A percentile compares a stretch with the other conserved stretches of the same genome.
These are phyloP conservation scores for Citrus sp. DNA, from an alignment of 345 rosid genomes.

Conservation along the genomic window DNA sequence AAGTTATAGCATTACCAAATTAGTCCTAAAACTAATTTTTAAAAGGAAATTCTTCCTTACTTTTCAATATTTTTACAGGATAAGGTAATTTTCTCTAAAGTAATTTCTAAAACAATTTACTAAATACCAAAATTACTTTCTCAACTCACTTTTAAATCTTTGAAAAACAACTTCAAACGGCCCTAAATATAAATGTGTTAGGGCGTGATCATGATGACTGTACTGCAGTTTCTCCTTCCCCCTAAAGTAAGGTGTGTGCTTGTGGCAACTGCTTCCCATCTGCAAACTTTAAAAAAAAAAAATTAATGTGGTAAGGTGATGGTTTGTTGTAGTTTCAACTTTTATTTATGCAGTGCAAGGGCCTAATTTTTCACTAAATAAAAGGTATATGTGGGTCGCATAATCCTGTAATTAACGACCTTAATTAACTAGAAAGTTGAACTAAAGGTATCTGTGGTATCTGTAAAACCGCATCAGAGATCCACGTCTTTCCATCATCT, in stretches of 20 bases:
- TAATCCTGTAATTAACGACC: neutral
- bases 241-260: neutral
- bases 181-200: no score
- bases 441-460: neutral
- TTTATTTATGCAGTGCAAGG: neutral
- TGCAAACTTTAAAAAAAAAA: slow-evolving; percentile 4
- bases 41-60: rapidly evolving
- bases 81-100: no score
- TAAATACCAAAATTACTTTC: no score
- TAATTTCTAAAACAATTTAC: no score
- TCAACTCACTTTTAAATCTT: no score
- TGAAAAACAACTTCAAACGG: no score
- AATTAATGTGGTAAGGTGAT: slow-evolving; percentile 41
- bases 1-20: no score
- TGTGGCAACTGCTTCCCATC: slow-evolving; percentile 40
- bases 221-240: neutral
- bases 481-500: neutral
- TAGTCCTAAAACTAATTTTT: no score
- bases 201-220: neutral
- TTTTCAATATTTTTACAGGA: no score
- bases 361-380: no score
- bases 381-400: no score
- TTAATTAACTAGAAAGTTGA: neutral
- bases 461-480: slow-evolving; percentile 5
- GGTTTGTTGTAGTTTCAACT: slow-evolving; percentile 22